A percentile compares a stretch with the other conserved stretches of the same genome.
These are phyloP conservation scores for Raddia guianensis DNA, from an alignment of 176 grass and related monocot species.

Conservation along the genomic window DNA sequence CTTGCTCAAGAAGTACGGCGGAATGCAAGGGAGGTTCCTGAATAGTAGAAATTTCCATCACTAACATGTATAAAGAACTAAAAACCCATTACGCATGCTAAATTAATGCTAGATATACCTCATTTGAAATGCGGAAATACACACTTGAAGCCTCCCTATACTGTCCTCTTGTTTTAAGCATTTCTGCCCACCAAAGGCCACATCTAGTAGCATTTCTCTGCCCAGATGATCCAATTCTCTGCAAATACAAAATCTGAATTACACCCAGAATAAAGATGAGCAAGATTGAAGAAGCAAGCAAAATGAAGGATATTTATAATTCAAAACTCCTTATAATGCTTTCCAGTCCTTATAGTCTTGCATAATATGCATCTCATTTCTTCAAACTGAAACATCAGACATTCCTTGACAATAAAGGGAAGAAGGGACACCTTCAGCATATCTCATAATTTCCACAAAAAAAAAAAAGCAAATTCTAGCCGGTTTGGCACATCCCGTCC, in stretches of 20 bases:
- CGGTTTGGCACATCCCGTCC: not conserved
- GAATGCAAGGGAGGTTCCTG: conserved; percentile 95
- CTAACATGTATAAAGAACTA: conserved; percentile 27
- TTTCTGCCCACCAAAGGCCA: conserved; percentile 98
- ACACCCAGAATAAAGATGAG: conserved; percentile 20
- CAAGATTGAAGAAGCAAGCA: conserved; percentile 16
- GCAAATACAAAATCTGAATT: conserved; percentile 45
- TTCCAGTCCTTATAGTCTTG: conserved; percentile 23
- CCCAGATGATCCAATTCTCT: conserved; percentile 82
- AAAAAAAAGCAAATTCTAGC: not conserved
- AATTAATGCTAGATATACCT: conserved; percentile 57
- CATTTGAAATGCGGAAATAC: conserved; percentile 94
- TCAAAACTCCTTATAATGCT: not conserved
- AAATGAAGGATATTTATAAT: not conserved
- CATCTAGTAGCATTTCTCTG: conserved; percentile 96
- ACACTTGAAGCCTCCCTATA: conserved; percentile 83
- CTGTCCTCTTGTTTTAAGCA: conserved; percentile 87
- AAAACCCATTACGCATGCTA: conserved; percentile 11
- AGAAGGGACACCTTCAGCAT: not conserved
- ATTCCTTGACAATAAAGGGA: conserved; percentile 10
- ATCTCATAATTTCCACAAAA: not conserved
- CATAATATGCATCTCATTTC: conserved; percentile 8
- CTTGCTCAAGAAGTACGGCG: conserved; percentile 96
- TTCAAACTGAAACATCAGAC: conserved; percentile 7
- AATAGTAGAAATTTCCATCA: conserved; percentile 42